These are phyloP conservation scores for Euphorbia peplus DNA, from an alignment of 345 rosid species.

Conservation along the genomic window DNA sequence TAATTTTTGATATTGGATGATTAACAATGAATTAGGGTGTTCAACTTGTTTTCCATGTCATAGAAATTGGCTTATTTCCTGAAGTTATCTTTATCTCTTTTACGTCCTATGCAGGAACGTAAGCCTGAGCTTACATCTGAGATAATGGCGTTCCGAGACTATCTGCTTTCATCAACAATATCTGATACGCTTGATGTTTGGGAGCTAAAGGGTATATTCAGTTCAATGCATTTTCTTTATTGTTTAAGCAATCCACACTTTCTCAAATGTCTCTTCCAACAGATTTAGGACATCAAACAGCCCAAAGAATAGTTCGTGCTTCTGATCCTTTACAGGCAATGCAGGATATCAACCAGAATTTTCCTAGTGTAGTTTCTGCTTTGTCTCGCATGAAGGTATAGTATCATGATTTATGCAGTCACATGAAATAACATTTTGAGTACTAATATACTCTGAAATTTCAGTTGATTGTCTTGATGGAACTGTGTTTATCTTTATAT, in stretches of 20 bases:
- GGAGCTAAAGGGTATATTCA: constrained; percentile 83
- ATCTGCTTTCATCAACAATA: constrained; percentile 76
- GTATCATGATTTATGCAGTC: neutral
- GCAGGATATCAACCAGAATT: constrained; percentile 97
- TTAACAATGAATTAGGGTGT: neutral
- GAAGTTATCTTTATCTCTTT: constrained; percentile 6
- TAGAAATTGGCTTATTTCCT: constrained; percentile 1
- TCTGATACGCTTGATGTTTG: constrained; percentile 97
- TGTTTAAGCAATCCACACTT: constrained; percentile 4
- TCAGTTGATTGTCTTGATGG: constrained; percentile 9
- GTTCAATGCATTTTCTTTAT: constrained; percentile 3
- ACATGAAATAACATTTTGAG: constrained; percentile 10
- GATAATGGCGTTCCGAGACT: constrained; percentile 91
- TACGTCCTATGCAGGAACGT: constrained; percentile 57
- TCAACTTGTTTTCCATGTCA: constrained; percentile 12
- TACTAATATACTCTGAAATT: neutral
- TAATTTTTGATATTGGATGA: neutral
- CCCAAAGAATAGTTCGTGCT: constrained; percentile 92
- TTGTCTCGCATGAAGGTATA: constrained; percentile 95
- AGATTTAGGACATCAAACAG: constrained; percentile 99
- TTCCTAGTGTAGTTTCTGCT: constrained; percentile 93
- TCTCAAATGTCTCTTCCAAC: constrained; percentile 33
- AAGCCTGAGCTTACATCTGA: constrained; percentile 86
- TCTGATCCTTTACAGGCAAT: constrained; percentile 92
- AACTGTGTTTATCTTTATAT: constrained; percentile 15